Evolutionary conservation across 2,329 filamentous ascomycete species (phyloP), one percentile per base, ranked within the genome.

Genomic region (Sordariomycetes sp.): DNA sequence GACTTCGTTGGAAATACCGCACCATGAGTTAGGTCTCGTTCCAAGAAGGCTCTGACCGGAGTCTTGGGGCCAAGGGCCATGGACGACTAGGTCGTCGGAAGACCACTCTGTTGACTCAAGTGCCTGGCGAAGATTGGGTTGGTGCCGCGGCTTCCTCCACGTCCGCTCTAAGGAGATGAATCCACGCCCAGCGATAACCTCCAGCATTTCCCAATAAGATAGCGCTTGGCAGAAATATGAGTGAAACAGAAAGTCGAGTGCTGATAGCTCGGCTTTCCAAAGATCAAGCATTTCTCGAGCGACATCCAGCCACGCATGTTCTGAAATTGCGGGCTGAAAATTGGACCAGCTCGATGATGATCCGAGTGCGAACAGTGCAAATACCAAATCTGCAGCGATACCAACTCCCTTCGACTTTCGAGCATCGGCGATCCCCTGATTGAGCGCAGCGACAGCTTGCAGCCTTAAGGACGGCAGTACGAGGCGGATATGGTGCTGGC

Each of bases 1-100:
- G 12, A 32, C 20, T 16, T 32, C 30, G 5, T 21, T 23, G 9
- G 30, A 32, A 16, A 32, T 20, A 5, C 30, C 30, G 12, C 30
- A 32, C 30, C 30, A 32, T 7, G 30, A 32, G 18, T 32, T 32
- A 8, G 30, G 30, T 20, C 30, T 12, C 14, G 30, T 32, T 15
- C 17, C 30, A 8, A 32, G 9, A 25, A 9, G 23, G 23, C 23
- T n/a, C n/a, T n/a, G n/a, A n/a, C n/a, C n/a, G n/a, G n/a, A n/a
- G n/a, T n/a, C n/a, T n/a, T n/a, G 23, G n/a, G 23, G 23, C 23
- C 23, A 25, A n/a, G n/a, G 9, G 9, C n/a, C 23, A 9, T n/a
- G n/a, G 23, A n/a, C n/a, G n/a, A n/a, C 23, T 9, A 25, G 23
- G 23, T 25, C 23, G 23, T 25, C 9, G 23, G 23, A 9, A n/a